Evolutionary conservation across 495 filamentous ascomycete genomes (phyloP), one percentile per base, ranked within the genome.

Genomic region (Bacidia gigantensis): DNA sequence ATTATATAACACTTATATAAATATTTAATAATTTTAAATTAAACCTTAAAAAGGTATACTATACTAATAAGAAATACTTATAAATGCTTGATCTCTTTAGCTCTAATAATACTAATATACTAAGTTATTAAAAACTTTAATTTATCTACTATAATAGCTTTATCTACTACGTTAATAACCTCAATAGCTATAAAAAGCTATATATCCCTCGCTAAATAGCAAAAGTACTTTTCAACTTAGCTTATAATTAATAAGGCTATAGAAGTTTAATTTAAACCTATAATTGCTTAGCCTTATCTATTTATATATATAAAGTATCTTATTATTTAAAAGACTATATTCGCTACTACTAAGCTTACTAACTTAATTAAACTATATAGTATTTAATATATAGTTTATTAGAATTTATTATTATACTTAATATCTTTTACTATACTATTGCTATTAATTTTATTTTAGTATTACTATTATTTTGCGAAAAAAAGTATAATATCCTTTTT

Each of bases 371-470:
- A 7, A 35, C 29, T 35, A 35, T 20, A 43, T 47, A 53, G 24
- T 20, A 21, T 53, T 51, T 49, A 12, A 53, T 47, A 10, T 46
- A 22, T 53, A 51, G 12, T 48, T 21, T 3, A 17, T 48, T 5
- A 12, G 3, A 35, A n/a, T 17, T 17, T 48, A 18, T 24, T 49
- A n/a, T 5, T 51, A 9, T 5, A 11, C 12, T 26, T 26, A 21
- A 21, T 35, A 39, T 35, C 23, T 2, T 50, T 20, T 2, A 11
- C 2, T 35, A 11, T 3, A 2, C 29, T 9, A 20, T 26, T 22
- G 0, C 1, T 0, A 38, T 35, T 18, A 3, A 38, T 25, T 21
- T 50, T 7, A 5, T 11, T 1, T 14, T 35, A 7, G 29, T 35
- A 35, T 7, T 35, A 7, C 14, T 35, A 35, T 35, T 35, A 35